Percentiles rank a stretch among this genome's conserved stretches.
These are phyloP conservation scores for Cercospora zeae-maydis DNA, from an alignment of 2,329 filamentous ascomycete species.

Conservation along the genomic window DNA sequence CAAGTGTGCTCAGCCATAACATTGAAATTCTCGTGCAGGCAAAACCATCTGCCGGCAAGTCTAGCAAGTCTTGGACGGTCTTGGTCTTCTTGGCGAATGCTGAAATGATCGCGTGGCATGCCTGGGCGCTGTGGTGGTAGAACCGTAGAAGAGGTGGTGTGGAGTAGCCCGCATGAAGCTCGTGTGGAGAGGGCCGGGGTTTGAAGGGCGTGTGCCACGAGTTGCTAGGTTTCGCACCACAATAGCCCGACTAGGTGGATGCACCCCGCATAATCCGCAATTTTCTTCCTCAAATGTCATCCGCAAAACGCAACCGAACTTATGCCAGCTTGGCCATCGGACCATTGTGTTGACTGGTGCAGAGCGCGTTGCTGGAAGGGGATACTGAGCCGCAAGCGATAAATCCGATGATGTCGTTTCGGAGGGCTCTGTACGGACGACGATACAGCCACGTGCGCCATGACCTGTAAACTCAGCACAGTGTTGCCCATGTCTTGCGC, in stretches of 20 bases:
- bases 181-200: slow-evolving; percentile 10
- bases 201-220: slow-evolving; percentile 10
- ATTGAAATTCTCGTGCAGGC: background rate
- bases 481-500: background rate
- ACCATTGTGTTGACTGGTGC: background rate
- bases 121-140: background rate
- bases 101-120: slow-evolving; percentile 6
- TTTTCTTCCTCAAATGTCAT: background rate
- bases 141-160: background rate
- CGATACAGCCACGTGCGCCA: background rate
- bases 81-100: slow-evolving; percentile 15
- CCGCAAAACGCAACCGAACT: background rate
- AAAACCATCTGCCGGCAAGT: slow-evolving; percentile 4
- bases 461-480: background rate
- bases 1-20: background rate
- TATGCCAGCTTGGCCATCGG: background rate
- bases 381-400: background rate
- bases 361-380: background rate
- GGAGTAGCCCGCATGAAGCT: slow-evolving; percentile 2
- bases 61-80: background rate
- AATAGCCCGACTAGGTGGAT: background rate
- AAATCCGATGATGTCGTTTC: background rate
- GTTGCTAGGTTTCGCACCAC: slow-evolving; percentile 3
- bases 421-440: background rate
- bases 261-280: background rate